phyloP scores from a whole-genome alignment of 2,329 filamentous ascomycete species.

The Alternaria arbusti region DNA sequence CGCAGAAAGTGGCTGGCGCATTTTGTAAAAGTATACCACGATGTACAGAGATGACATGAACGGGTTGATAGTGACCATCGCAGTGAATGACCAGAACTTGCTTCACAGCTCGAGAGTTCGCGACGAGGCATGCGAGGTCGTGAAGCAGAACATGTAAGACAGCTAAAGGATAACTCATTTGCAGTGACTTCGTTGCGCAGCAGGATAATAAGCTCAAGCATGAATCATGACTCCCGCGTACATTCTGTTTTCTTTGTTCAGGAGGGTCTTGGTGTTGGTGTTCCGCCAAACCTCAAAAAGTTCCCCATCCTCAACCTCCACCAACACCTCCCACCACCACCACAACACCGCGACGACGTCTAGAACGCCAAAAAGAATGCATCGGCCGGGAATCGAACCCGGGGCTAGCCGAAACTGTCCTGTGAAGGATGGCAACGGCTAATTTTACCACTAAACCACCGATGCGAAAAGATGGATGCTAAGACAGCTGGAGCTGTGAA shows the following conservation, averaged over 20 bases:
- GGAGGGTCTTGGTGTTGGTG: background rate
- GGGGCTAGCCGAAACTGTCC: constrained; percentile 34
- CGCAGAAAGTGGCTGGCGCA: background rate
- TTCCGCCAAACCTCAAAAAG: background rate
- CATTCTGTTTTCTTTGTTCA: no score
- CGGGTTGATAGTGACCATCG: rapidly evolving
- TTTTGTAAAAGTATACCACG: background rate
- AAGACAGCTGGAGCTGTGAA: background rate
- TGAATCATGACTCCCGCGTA: no score
- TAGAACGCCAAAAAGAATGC: constrained; percentile 8
- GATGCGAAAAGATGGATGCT: constrained; percentile 19
- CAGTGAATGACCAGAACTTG: background rate
- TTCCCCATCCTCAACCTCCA: no score
- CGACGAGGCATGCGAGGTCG: background rate
- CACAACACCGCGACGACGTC: background rate
- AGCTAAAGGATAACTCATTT: background rate
- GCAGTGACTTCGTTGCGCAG: rapidly evolving
- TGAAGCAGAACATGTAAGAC: background rate
- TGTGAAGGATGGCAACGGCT: constrained; percentile 32
- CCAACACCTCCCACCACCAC: background rate
- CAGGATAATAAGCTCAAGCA: background rate
- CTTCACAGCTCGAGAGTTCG: background rate
- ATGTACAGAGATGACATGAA: background rate
- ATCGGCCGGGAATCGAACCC: constrained; percentile 39
- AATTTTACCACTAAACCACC: constrained; percentile 43